These are phyloP conservation scores for Boletus rubroflammeus DNA, from an alignment of 768 basidiomycete species.

Conservation along the genomic window DNA sequence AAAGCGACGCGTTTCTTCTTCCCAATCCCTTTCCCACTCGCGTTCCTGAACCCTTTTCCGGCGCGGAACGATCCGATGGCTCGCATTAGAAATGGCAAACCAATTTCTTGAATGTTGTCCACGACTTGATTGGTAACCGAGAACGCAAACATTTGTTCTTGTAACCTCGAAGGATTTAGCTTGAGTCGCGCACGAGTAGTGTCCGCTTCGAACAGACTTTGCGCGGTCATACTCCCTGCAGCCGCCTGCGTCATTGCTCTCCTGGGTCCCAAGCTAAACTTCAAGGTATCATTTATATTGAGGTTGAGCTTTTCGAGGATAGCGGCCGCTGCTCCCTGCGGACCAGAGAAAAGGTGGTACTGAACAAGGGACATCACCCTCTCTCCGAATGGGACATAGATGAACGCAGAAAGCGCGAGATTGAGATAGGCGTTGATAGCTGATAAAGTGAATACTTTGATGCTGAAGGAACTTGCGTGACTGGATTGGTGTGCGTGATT, in stretches of 20 bases:
- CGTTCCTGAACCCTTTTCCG: constrained; percentile 37
- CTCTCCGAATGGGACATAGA: constrained; percentile 93
- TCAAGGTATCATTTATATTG: constrained; percentile 26
- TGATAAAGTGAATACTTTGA: constrained; percentile 88
- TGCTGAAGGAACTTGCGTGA: constrained; percentile 74
- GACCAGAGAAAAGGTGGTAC: constrained; percentile 23
- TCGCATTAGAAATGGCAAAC: constrained; percentile 73
- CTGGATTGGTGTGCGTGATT: constrained; percentile 82
- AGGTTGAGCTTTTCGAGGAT: constrained; percentile 23
- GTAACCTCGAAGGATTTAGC: constrained; percentile 64
- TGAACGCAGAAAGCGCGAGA: constrained; percentile 88
- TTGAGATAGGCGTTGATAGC: constrained; percentile 89
- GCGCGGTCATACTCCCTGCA: constrained; percentile 13
- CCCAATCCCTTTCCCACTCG: constrained; percentile 18
- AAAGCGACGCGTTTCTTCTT: constrained; percentile 70
- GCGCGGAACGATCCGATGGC: constrained; percentile 49
- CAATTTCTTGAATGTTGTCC: constrained; percentile 75
- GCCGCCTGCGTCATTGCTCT: constrained; percentile 6
- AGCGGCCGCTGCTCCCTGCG: constrained; percentile 10
- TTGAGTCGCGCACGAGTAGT: constrained; percentile 49
- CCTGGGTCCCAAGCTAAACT: constrained; percentile 27
- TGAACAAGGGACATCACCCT: constrained; percentile 64
- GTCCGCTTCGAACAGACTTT: constrained; percentile 50
- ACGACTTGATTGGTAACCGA: constrained; percentile 86
- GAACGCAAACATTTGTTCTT: constrained; percentile 92